These are phyloP conservation scores for Phlebiopsis gigantea DNA, from an alignment of 768 basidiomycete genomes.

Conservation along the genomic window DNA sequence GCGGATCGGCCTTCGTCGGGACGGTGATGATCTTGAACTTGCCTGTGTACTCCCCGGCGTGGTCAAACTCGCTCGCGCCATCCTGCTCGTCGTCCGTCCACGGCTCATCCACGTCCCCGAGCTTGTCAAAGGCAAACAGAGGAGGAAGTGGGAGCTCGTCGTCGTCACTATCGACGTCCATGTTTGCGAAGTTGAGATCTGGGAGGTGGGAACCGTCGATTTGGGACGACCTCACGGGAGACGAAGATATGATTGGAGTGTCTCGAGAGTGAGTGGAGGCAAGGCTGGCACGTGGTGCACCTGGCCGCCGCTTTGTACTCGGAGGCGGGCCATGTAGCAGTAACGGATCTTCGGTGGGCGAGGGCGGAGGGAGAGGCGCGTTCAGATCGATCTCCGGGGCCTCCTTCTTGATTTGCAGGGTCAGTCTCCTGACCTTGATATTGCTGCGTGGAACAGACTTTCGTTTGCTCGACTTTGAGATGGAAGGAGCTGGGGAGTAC, in stretches of 20 bases:
- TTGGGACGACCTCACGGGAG: slow-evolving; percentile 17
- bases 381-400: slow-evolving; percentile 57
- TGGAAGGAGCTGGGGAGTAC: slow-evolving; percentile 32
- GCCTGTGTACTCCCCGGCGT: slow-evolving; percentile 61
- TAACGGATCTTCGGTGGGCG: slow-evolving; percentile 73
- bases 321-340: slow-evolving; percentile 46
- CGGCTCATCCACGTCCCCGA: slow-evolving; percentile 4
- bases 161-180: slow-evolving; percentile 8
- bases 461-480: slow-evolving; percentile 36
- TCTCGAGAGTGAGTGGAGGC: slow-evolving; percentile 23
- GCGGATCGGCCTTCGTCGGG: slow-evolving; percentile 62
- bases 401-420: slow-evolving; percentile 49
- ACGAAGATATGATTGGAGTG: slow-evolving; percentile 32
- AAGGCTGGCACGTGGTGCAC: slow-evolving; percentile 15
- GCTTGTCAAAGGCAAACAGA: slow-evolving; percentile 3
- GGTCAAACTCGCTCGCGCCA: slow-evolving; percentile 22
- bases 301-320: background rate
- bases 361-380: slow-evolving; percentile 59
- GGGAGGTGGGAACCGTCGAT: slow-evolving; percentile 11
- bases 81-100: slow-evolving; percentile 15
- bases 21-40: slow-evolving; percentile 50
- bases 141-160: slow-evolving; percentile 10
- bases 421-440: slow-evolving; percentile 17
- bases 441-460: slow-evolving; percentile 17
- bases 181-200: slow-evolving; percentile 14